Percentiles rank a stretch among this genome's conserved stretches.
Evolutionary conservation across 2,329 filamentous ascomycete species (phyloP).

Genomic region (Exophiala aquamarina): DNA sequence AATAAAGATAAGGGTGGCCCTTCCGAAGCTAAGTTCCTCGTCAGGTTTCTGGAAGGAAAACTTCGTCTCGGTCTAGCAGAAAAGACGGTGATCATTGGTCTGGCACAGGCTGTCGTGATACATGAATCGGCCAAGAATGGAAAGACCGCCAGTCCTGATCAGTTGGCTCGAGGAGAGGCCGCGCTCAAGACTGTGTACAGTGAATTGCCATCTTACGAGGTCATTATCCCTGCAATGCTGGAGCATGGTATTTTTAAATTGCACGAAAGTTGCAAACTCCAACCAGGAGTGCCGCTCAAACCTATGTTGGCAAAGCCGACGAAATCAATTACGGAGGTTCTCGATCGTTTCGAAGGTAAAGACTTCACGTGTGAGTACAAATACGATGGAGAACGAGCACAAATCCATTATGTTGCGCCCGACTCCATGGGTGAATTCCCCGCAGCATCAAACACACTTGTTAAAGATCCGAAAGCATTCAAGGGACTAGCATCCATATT

Average conservation of each 20-base stretch:
- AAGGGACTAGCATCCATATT: conserved; percentile 88
- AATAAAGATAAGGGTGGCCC: conserved; percentile 88
- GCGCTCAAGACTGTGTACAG: conserved; percentile 91
- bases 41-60: conserved; percentile 93
- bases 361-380: conserved; percentile 99
- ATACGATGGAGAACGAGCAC: conserved; percentile 96
- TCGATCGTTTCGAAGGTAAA: conserved; percentile 93
- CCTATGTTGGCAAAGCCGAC: conserved; percentile 99
- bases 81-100: conserved; percentile 82
- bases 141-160: conserved; percentile 68
- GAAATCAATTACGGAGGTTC: conserved; percentile 94
- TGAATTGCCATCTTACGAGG: conserved; percentile 91
- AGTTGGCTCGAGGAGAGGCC: conserved; percentile 79
- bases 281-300: conserved; percentile 91
- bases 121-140: conserved; percentile 75
- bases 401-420: conserved; percentile 94
- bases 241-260: conserved; percentile 82
- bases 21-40: conserved; percentile 91
- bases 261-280: conserved; percentile 81
- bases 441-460: conserved; percentile 60
- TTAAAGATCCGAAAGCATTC: conserved; percentile 55
- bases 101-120: conserved; percentile 83
- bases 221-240: conserved; percentile 87
- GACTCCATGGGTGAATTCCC: conserved; percentile 70
- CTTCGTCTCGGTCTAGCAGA: conserved; percentile 88